Evolutionary conservation across 495 filamentous ascomycete genomes (phyloP), one percentile per base, ranked within the genome.

Genomic region (Penicillium riverlandense): DNA sequence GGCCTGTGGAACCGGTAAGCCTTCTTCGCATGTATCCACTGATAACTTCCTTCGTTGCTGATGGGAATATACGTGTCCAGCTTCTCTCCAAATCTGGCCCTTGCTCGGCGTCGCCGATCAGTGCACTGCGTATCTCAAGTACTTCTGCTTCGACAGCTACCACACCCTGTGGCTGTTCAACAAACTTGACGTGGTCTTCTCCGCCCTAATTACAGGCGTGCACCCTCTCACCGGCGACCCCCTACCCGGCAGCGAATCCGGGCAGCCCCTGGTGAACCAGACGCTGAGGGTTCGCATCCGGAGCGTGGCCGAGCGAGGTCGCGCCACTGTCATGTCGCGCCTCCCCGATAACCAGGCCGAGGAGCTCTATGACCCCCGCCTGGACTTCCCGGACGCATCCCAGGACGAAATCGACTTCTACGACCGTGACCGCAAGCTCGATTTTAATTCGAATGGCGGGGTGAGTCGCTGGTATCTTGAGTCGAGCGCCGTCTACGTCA

Each of bases 221-320:
- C 79, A 94, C 57, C 62, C 78, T 11, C 75, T 85, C 11, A 84
- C 80, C 0, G 78, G 80, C 1, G 74, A 76, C 8, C 53, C 70
- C 0, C 65, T 95, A 2, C 80, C 85, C 0, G 88, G 88, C 0
- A 85, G 86, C 48, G 74, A 76, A 42, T 48, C 47, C 7, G 56
- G 55, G 3, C 60, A 67, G 0, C 71, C 64, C 39, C 68, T 76
- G 43, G 70, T 75, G 16, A 72, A 75, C 6, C 82, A 78, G 57
- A 76, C 70, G 40, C 86, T 95, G 57, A 92, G 88, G 71, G 86
- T 96, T 12, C 75, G 90, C 33, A 82, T 88, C 41, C 85, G 83
- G 59, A 83, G 84, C 51, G 56, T 90, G 15, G 84, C 86, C 2
- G 84, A 90, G 60, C 70, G 76, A 41, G 55, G 52, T 13, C 45